Percentiles rank a stretch among this genome's conserved stretches.
Evolutionary conservation across 2,329 filamentous ascomycete genomes (phyloP).

Genomic region (Diaporthe velutina): DNA sequence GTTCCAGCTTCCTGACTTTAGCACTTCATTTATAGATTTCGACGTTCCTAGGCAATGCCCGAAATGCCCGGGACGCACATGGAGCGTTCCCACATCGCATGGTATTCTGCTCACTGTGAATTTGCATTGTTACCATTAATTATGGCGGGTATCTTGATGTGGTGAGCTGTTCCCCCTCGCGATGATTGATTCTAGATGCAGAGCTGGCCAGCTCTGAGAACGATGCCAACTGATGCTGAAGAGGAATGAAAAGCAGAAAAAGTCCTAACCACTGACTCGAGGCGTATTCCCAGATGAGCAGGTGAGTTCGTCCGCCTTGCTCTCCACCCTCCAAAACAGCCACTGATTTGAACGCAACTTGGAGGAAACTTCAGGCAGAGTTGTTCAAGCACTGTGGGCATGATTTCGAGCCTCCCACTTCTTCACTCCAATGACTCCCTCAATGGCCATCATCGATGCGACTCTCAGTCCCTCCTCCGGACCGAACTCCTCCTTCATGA

Average conservation of each 20-base stretch:
- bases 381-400: not conserved
- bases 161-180: too few relatives aligned
- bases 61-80: not conserved
- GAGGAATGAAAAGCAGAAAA: not conserved
- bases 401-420: slow-evolving; percentile 45
- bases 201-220: not conserved
- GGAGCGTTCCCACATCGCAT: not conserved
- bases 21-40: not conserved
- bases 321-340: slow-evolving; percentile 45
- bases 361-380: not conserved
- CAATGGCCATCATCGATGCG: slow-evolving; percentile 44
- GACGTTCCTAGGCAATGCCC: not conserved
- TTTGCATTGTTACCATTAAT: not conserved
- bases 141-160: not conserved
- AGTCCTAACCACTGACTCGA: not conserved
- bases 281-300: not conserved
- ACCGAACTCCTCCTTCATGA: slow-evolving; percentile 40
- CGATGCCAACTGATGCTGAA: not conserved
- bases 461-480: slow-evolving; percentile 34
- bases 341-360: slow-evolving; percentile 49
- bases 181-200: not conserved
- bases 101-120: not conserved
- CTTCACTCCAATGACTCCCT: slow-evolving; percentile 45
- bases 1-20: not conserved
- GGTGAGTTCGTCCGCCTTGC: slow-evolving; percentile 37